Conservation (phyloP, 306 rosid genomes). For the Pyrus bretschneideri region DNA sequence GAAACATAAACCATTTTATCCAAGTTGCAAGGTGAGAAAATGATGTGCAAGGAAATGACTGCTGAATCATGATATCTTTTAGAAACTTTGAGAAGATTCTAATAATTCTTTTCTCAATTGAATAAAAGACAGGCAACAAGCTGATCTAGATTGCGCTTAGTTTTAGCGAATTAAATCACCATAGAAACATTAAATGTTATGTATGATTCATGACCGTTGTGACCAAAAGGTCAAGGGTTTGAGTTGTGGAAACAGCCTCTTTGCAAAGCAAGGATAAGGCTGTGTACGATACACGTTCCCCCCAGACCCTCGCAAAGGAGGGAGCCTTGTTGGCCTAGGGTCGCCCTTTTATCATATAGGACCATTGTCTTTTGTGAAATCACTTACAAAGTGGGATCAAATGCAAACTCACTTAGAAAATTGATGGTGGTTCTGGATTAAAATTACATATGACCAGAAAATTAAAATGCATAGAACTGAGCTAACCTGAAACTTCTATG, state of each 20-base stretch:
- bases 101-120: neutral
- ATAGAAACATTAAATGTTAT: neutral
- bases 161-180: neutral
- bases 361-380: slow-evolving; percentile 2
- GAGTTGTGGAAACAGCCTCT: no score
- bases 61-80: neutral
- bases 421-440: neutral
- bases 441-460: neutral
- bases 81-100: neutral
- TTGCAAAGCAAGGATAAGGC: no score
- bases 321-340: no score
- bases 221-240: no score
- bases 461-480: neutral
- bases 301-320: no score
- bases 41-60: neutral
- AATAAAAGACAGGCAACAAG: neutral
- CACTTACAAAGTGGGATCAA: neutral
- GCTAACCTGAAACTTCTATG: slow-evolving; percentile 65
- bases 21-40: neutral
- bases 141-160: neutral
- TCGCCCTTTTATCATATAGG: neutral
- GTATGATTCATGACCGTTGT: neutral
- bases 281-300: neutral
- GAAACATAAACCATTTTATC: neutral
- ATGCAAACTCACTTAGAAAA: neutral